Evolutionary conservation across 2,329 filamentous ascomycete species (phyloP).

Genomic region (Paraphaeosphaeria sporulosa): DNA sequence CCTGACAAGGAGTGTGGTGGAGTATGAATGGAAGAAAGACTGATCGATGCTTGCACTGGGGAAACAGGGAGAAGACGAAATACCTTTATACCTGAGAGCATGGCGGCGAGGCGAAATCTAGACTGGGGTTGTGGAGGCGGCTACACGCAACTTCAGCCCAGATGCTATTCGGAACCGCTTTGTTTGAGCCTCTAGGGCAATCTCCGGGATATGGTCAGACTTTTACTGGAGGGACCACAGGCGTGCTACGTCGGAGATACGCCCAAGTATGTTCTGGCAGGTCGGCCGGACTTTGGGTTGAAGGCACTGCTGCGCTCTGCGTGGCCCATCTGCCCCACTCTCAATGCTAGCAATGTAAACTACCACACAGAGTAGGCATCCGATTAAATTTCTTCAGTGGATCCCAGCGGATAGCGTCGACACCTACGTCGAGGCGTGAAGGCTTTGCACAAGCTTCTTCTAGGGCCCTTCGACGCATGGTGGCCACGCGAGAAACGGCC

Average conservation of each 20-base stretch:
- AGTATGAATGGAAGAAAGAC: conserved; percentile 12
- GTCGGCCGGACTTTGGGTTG: not conserved
- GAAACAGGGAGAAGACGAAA: not conserved
- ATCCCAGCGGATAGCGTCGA: not conserved
- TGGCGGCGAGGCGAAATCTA: not conserved
- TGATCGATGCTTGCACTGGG: conserved; percentile 12
- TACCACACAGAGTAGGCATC: not conserved
- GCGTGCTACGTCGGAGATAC: conserved; percentile 6
- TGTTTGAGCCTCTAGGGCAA: conserved; percentile 8
- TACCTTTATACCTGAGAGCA: conserved; percentile 13
- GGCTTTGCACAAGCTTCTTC: conserved; percentile 2
- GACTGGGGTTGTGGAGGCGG: not conserved
- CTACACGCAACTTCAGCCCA: not conserved
- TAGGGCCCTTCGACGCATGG: not conserved
- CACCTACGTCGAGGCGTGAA: not conserved
- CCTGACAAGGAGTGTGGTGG: conserved; percentile 10
- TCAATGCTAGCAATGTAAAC: not conserved
- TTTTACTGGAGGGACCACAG: not conserved
- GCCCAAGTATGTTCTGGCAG: conserved; percentile 1
- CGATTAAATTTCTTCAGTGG: conserved; percentile 2
- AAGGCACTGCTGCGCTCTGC: not conserved
- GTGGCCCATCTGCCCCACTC: not conserved
- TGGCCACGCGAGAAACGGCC: conserved; percentile 1
- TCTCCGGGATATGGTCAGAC: conserved; percentile 9
- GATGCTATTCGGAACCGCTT: not conserved